Percentiles rank a stretch among this genome's conserved stretches.
phyloP scores from a whole-genome alignment of 176 grass and related monocot species.

The Oryza officinalis region DNA sequence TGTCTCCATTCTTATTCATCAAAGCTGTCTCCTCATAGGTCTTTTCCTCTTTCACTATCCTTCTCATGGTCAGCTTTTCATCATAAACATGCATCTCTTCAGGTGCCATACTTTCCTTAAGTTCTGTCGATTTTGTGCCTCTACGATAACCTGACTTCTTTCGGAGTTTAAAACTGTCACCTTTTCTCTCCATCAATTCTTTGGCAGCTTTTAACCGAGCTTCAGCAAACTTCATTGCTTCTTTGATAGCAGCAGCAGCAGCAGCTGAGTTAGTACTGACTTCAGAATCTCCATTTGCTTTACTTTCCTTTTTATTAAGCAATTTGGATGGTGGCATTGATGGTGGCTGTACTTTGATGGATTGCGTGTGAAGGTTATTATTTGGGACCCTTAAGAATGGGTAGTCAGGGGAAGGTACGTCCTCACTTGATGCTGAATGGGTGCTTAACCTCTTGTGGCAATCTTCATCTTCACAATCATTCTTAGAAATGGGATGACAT shows the following conservation, averaged over 20 bases:
- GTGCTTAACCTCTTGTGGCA: constrained; percentile 38
- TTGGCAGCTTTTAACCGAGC: constrained; percentile 93
- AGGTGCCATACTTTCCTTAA: constrained; percentile 34
- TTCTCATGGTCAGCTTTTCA: constrained; percentile 33
- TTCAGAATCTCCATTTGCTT: constrained; percentile 47
- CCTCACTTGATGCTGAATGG: constrained; percentile 65
- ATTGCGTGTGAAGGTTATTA: constrained; percentile 50
- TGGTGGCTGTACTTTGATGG: constrained; percentile 58
- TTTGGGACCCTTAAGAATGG: constrained; percentile 64
- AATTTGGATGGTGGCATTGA: constrained; percentile 59
- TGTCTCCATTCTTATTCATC: constrained; percentile 26
- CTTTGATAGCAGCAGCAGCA: constrained; percentile 73
- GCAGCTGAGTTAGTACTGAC: constrained; percentile 66
- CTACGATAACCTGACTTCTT: constrained; percentile 51
- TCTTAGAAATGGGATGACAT: constrained; percentile 35
- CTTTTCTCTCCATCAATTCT: constrained; percentile 82
- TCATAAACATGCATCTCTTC: constrained; percentile 45
- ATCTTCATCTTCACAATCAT: constrained; percentile 44
- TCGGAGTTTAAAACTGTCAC: constrained; percentile 57
- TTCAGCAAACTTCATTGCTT: constrained; percentile 95
- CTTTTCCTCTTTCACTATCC: constrained; percentile 43
- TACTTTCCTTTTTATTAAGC: constrained; percentile 43
- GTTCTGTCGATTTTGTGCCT: constrained; percentile 45
- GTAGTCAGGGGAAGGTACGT: constrained; percentile 44
- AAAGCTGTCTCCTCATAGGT: constrained; percentile 22